Conservation (phyloP, 1,284 basidiomycete species). For the Microbotryum violaceum region DNA sequence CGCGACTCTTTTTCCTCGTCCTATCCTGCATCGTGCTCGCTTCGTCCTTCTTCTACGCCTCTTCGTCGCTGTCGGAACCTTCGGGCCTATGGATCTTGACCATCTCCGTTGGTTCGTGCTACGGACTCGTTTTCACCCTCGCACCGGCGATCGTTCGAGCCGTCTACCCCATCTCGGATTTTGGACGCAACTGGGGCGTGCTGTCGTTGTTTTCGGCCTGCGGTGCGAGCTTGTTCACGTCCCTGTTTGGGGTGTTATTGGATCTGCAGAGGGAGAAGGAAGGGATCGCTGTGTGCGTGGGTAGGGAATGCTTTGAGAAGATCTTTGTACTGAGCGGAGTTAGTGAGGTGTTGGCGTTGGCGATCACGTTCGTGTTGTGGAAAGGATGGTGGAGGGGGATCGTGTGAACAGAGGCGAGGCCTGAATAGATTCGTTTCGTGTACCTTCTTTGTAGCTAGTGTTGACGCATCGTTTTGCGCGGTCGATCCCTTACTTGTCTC, state of each 20-base stretch:
- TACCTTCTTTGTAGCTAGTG: too few species aligned
- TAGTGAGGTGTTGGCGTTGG: too few species aligned
- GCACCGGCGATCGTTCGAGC: conserved; percentile 29
- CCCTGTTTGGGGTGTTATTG: conserved; percentile 27
- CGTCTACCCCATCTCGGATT: conserved; percentile 26
- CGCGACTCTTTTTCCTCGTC: conserved; percentile 25
- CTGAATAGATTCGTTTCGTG: too few species aligned
- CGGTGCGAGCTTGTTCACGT: conserved; percentile 30
- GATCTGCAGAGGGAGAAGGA: conserved; percentile 8
- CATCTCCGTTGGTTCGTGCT: conserved; percentile 18
- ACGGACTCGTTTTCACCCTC: conserved; percentile 31
- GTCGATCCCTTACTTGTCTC: too few species aligned
- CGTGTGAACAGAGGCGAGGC: too few species aligned
- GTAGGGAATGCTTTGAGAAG: background rate
- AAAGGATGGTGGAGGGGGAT: too few species aligned
- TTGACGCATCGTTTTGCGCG: too few species aligned
- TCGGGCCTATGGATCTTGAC: conserved; percentile 24
- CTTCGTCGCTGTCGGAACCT: conserved; percentile 9
- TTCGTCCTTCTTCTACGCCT: conserved; percentile 18
- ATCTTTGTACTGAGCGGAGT: too few species aligned
- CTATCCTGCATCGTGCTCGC: conserved; percentile 13
- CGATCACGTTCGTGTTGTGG: too few species aligned
- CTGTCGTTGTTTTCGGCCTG: conserved; percentile 33
- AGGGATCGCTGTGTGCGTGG: too few species aligned
- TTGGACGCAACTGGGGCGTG: conserved; percentile 34